A percentile compares a stretch with the other conserved stretches of the same genome.
These are phyloP conservation scores for Stenocarpella maydis DNA, from an alignment of 2,329 filamentous ascomycete species.

Conservation along the genomic window DNA sequence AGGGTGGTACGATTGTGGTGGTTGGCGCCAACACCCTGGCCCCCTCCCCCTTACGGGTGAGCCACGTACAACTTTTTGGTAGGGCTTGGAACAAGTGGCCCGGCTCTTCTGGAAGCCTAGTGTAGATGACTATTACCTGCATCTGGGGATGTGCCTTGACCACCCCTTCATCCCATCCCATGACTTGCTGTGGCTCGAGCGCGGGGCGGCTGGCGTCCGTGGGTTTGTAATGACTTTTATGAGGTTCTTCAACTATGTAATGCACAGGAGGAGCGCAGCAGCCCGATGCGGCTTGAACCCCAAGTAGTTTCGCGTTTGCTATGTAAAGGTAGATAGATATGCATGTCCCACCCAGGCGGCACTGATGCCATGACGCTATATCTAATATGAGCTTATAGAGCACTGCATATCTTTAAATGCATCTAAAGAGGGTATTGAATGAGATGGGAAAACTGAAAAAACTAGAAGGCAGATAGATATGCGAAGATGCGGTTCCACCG, in stretches of 20 bases:
- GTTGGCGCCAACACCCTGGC: neutral
- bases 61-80: neutral
- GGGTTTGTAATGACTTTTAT: neutral
- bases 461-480: neutral
- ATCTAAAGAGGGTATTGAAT: neutral
- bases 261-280: too few relatives aligned
- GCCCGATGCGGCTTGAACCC: too few relatives aligned
- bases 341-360: constrained; percentile 4
- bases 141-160: neutral
- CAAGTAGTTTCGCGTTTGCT: neutral
- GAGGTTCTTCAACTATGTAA: too few relatives aligned
- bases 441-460: neutral
- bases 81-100: neutral
- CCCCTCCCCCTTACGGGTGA: neutral
- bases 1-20: constrained; percentile 14
- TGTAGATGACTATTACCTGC: neutral
- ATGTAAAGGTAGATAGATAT: neutral
- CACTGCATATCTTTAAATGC: neutral
- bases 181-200: constrained; percentile 3
- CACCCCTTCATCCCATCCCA: neutral
- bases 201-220: neutral
- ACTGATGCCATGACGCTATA: neutral
- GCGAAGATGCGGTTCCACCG: neutral
- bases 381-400: neutral
- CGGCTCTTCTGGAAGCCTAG: neutral